A percentile compares a stretch with the other conserved stretches of the same genome.
These are phyloP conservation scores for Pseudogymnoascus destructans DNA, from an alignment of 2,329 filamentous ascomycete genomes.

Conservation along the genomic window DNA sequence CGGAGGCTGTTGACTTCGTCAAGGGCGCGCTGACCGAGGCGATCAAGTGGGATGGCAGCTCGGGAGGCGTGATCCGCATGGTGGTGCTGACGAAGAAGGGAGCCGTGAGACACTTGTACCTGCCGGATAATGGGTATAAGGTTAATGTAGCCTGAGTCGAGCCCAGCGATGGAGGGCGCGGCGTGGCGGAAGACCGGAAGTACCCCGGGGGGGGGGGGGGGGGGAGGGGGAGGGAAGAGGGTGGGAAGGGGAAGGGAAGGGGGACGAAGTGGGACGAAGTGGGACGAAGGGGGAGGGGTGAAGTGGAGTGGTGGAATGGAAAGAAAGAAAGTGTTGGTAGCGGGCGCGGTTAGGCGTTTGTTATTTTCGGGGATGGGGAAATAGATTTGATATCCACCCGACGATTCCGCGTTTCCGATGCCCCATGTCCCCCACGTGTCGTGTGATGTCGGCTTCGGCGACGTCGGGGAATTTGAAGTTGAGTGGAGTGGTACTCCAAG, in stretches of 20 bases:
- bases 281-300: neutral
- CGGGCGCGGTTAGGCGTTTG: slow-evolving; percentile 1
- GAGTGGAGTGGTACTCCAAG: neutral
- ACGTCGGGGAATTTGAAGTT: neutral
- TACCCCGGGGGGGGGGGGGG: neutral
- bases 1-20: slow-evolving; percentile 82
- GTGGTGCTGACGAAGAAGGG: slow-evolving; percentile 86
- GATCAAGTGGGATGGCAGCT: slow-evolving; percentile 99
- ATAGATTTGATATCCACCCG: slow-evolving; percentile 4
- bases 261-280: too few relatives aligned
- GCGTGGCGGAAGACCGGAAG: neutral
- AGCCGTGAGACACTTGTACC: slow-evolving; percentile 84
- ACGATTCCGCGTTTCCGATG: neutral
- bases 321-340: neutral
- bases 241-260: too few relatives aligned
- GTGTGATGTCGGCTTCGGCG: neutral
- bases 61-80: slow-evolving; percentile 94
- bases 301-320: neutral
- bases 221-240: too few relatives aligned
- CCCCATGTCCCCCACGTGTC: neutral
- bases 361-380: slow-evolving; percentile 1
- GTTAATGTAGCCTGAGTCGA: slow-evolving; percentile 6
- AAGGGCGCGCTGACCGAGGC: slow-evolving; percentile 84
- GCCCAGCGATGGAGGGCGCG: neutral
- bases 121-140: slow-evolving; percentile 77